Evolutionary conservation across 2,329 filamentous ascomycete species (phyloP).

Genomic region (Shiraia bambusicola): DNA sequence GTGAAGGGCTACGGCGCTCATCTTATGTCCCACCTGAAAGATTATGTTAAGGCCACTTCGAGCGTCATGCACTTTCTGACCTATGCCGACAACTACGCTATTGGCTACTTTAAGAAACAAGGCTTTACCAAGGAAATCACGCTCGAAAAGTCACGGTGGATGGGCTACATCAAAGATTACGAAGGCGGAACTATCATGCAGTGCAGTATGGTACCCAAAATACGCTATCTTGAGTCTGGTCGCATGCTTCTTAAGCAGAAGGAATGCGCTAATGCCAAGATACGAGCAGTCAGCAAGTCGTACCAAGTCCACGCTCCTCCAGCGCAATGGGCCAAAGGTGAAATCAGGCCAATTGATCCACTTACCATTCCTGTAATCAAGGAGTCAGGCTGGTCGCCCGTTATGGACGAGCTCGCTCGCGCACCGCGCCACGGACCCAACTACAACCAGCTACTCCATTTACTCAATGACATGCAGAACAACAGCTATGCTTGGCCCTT

Average conservation of each 20-base stretch:
- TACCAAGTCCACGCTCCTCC: conserved; percentile 86
- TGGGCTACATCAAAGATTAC: conserved; percentile 99
- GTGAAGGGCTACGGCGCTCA: conserved; percentile 98
- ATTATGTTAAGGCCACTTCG: conserved; percentile 96
- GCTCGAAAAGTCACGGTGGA: conserved; percentile 86
- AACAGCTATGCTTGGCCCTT: conserved; percentile 94
- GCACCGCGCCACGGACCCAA: conserved; percentile 95
- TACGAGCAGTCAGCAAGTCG: conserved; percentile 83
- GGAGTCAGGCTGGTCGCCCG: conserved; percentile 89
- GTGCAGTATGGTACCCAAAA: conserved; percentile 92
- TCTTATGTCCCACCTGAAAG: conserved; percentile 95
- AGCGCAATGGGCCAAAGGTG: conserved; percentile 76
- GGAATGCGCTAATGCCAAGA: conserved; percentile 91
- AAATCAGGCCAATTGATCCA: conserved; percentile 71
- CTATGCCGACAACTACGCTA: conserved; percentile 98
- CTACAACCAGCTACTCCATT: conserved; percentile 88
- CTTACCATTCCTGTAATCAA: conserved; percentile 83
- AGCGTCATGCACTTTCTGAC: conserved; percentile 98
- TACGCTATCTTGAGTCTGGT: conserved; percentile 89
- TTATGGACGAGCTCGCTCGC: conserved; percentile 95
- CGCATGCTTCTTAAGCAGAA: conserved; percentile 98
- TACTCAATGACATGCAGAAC: conserved; percentile 94
- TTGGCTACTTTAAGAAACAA: conserved; percentile 98
- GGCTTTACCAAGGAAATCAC: conserved; percentile 99
- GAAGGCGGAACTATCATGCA: conserved; percentile 99